A percentile compares a stretch with the other conserved stretches of the same genome.
Conservation (phyloP, 2,329 filamentous ascomycete species). For the Colletotrichum navitas region DNA sequence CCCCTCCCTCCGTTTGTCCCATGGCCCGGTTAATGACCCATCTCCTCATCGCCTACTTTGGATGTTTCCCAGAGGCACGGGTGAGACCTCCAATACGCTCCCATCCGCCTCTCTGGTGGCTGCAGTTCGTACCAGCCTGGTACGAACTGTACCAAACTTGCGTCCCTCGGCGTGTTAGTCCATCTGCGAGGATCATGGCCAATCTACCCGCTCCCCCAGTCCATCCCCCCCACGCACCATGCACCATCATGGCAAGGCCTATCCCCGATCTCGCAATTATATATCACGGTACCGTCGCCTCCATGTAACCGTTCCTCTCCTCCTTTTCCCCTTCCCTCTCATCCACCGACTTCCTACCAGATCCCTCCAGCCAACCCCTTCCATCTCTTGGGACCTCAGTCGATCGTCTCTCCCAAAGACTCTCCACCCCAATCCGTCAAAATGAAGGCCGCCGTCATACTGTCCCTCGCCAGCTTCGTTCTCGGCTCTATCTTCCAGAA, state of each 20-base stretch:
- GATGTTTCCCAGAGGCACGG: conserved; percentile 30
- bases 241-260: not conserved
- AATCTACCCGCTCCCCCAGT: conserved; percentile 17
- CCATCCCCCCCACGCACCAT: not conserved
- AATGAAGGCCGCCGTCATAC: conserved; percentile 57
- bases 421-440: conserved; percentile 45
- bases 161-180: conserved; percentile 21
- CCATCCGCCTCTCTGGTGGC: conserved; percentile 18
- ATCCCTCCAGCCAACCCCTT: conserved; percentile 41
- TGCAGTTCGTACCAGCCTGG: conserved; percentile 35
- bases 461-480: conserved; percentile 54
- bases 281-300: conserved; percentile 41
- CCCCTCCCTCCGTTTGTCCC: conserved; percentile 24
- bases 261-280: conserved; percentile 32
- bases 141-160: conserved; percentile 16
- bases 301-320: conserved; percentile 26
- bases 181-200: conserved; percentile 9
- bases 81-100: conserved; percentile 21
- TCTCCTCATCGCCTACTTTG: conserved; percentile 15
- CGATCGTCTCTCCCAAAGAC: conserved; percentile 39
- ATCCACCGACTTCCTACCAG: conserved; percentile 44
- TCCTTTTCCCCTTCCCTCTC: conserved; percentile 36
- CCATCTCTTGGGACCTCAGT: conserved; percentile 42
- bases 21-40: conserved; percentile 32
- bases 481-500: conserved; percentile 52